Evolutionary conservation across 2,329 filamentous ascomycete genomes (phyloP).

Genomic region (Myriangium duriaei): DNA sequence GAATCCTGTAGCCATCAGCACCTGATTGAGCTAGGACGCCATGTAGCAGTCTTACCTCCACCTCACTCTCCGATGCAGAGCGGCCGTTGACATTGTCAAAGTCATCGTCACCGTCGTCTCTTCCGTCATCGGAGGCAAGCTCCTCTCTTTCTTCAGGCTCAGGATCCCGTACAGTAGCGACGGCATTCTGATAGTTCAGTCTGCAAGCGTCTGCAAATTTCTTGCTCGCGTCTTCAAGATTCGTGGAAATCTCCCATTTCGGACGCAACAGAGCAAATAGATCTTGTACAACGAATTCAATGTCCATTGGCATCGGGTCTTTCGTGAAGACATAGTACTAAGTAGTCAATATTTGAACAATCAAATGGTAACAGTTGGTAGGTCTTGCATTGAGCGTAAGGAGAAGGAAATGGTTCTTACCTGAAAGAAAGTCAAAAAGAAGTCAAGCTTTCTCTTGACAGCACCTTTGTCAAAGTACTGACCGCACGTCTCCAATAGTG

Average conservation of each 20-base stretch:
- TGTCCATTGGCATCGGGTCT: slow-evolving; percentile 82
- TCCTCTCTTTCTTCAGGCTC: slow-evolving; percentile 55
- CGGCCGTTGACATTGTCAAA: slow-evolving; percentile 42
- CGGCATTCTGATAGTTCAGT: slow-evolving; percentile 70
- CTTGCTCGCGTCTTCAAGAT: slow-evolving; percentile 68
- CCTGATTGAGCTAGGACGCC: slow-evolving; percentile 30
- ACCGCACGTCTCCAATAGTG: slow-evolving; percentile 85
- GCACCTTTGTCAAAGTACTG: slow-evolving; percentile 90
- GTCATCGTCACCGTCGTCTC: slow-evolving; percentile 43
- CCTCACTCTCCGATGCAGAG: slow-evolving; percentile 49
- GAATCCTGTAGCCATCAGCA: slow-evolving; percentile 25
- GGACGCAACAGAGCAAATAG: slow-evolving; percentile 74
- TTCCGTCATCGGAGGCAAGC: slow-evolving; percentile 52
- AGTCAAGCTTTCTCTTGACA: slow-evolving; percentile 93
- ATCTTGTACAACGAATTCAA: slow-evolving; percentile 93
- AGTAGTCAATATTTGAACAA: slow-evolving; percentile 22
- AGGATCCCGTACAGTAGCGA: slow-evolving; percentile 35
- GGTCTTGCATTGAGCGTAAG: too few species aligned
- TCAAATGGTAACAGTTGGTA: slow-evolving; percentile 33
- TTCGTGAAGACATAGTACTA: slow-evolving; percentile 87
- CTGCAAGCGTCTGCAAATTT: slow-evolving; percentile 79
- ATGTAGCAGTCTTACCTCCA: slow-evolving; percentile 32
- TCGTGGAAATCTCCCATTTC: slow-evolving; percentile 71
- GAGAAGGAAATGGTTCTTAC: slow-evolving; percentile 2
- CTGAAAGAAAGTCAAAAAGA: slow-evolving; percentile 92